A percentile compares a stretch with the other conserved stretches of the same genome.
phyloP scores from a whole-genome alignment of 78 protist species.

The Dictyostelium capitatum region DNA sequence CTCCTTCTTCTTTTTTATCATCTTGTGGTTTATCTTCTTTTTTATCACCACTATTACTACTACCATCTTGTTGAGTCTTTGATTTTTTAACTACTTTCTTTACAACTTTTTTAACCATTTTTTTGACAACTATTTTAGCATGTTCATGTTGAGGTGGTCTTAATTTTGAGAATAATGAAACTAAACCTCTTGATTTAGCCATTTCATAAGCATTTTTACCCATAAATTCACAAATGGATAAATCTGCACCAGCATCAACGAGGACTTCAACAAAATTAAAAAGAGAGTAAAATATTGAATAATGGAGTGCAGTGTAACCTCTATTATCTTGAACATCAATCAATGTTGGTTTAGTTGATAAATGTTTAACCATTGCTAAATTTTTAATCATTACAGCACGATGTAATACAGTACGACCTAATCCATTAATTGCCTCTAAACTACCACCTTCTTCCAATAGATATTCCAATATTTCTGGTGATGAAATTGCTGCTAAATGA shows the following conservation, averaged over 20 bases:
- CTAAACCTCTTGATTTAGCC: background rate
- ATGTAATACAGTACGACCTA: conserved; percentile 42
- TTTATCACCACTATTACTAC: no score
- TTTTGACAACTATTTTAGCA: no score
- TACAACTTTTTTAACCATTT: no score
- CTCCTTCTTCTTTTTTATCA: background rate
- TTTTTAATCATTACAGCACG: conserved; percentile 27
- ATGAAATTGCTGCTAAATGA: background rate
- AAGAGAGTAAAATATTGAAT: background rate
- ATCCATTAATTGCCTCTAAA: background rate
- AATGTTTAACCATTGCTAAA: background rate
- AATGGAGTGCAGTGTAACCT: background rate
- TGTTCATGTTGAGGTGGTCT: no score
- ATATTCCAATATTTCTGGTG: background rate
- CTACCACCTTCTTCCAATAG: background rate
- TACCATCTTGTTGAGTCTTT: no score
- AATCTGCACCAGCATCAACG: conserved; percentile 11
- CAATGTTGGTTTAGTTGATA: background rate
- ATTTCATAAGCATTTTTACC: background rate
- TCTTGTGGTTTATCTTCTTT: background rate
- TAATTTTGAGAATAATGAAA: no score
- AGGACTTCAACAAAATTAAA: background rate
- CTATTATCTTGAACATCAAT: conserved; percentile 28
- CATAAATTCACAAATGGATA: background rate
- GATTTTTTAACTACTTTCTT: no score